Evolutionary conservation across 2,329 filamentous ascomycete genomes (phyloP), one percentile per base, ranked within the genome.

Genomic region (Fonsecaea nubica): DNA sequence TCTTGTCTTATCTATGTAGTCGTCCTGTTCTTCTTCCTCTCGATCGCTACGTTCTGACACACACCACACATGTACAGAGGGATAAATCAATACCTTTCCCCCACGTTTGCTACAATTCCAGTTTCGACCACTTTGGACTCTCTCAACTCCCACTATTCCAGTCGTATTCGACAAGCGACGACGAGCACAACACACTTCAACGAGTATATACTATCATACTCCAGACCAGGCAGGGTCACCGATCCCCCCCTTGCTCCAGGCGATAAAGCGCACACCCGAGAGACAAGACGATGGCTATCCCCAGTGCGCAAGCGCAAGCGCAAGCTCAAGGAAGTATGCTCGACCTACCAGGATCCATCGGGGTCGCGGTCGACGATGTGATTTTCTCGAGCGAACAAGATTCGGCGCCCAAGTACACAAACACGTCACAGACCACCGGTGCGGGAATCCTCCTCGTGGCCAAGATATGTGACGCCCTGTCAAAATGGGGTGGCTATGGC

Each of bases 381-480:
- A 42, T 55, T 8, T 30, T 21, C 21, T 13, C 13, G 5, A 12
- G 45, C 45, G 18, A 25, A 13, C 35, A 30, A 8, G 59, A 30
- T 21, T 30, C 38, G 7, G 15, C 25, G 15, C 25, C 30, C 6
- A 10, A 35, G 4, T 7, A 36, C 35, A 53, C 42, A 45, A 15
- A 36, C 36, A 13, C 33, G 9, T 15, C 36, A 21, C 4, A 25
- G 18, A 18, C 57, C 2, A 18, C 57, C 2, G 48, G 58, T 25
- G 35, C 66, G 15, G 66, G 66, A 13, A 42, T 40, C 25, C n/a
- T 69, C 18, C 63, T 69, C 33, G 66, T 66, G 15, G 66, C 66
- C 9, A 71, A 71, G 48, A 65, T 69, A 18, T 65, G 62, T 48
- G 66, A 63, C 54, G 68, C 63, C 8, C 59, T 72, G 4, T 32